Evolutionary conservation across 169 alveolate species (phyloP).

Genomic region (Cyclospora cayetanensis): DNA sequence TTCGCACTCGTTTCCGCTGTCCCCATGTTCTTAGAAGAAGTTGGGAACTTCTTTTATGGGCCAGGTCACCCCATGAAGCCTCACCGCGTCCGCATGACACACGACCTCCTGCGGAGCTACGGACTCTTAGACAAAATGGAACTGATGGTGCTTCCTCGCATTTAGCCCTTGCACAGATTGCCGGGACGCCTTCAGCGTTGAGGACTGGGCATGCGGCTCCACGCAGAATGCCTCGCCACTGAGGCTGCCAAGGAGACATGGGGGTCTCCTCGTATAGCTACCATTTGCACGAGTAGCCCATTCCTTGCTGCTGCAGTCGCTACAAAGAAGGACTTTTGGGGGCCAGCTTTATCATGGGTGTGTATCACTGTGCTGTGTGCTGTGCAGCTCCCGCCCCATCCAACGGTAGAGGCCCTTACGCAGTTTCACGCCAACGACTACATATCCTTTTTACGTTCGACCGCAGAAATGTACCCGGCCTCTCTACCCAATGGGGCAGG

Average conservation of each 20-base stretch:
- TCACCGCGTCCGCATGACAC: conserved; percentile 98
- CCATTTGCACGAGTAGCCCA: no score
- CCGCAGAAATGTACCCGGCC: background rate
- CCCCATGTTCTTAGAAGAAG: conserved; percentile 64
- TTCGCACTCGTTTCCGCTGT: no score
- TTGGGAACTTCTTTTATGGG: conserved; percentile 97
- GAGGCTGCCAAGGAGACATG: no score
- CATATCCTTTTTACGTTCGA: conserved; percentile 39
- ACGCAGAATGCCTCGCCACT: no score
- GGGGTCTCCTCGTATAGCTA: no score
- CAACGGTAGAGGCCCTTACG: conserved; percentile 62
- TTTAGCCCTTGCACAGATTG: no score
- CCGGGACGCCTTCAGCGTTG: no score
- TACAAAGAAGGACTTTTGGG: no score
- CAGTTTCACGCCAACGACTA: conserved; percentile 72
- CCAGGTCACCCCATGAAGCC: conserved; percentile 99
- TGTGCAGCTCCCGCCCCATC: conserved; percentile 55
- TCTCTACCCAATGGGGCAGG: background rate
- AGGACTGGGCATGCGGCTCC: no score
- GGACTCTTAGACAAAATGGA: conserved; percentile 90
- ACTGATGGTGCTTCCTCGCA: conserved; percentile 6
- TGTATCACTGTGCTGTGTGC: no score
- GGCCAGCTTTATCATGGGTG: no score
- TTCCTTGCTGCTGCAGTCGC: no score
- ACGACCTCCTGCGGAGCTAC: conserved; percentile 94